These are phyloP conservation scores for Phytophthora agathidicida DNA, from an alignment of 352 stramenopile genomes.

Conservation along the genomic window DNA sequence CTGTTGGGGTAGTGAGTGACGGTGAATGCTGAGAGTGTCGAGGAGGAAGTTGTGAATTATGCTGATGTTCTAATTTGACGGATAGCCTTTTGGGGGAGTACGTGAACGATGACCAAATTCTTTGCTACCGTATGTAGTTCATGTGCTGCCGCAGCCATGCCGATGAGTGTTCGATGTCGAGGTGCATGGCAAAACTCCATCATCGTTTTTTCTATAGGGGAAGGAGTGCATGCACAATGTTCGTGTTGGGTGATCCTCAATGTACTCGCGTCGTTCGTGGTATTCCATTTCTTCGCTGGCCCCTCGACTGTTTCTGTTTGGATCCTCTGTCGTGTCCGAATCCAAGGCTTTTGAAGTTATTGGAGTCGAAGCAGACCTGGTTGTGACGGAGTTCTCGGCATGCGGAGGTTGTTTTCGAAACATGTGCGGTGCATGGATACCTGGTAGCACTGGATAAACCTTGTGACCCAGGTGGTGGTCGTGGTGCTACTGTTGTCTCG, in stretches of 20 bases:
- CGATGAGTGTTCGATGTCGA: not conserved
- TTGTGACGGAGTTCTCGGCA: too few relatives aligned
- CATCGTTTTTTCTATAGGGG: conserved; percentile 13
- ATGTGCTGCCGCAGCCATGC: not conserved
- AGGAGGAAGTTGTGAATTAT: too few relatives aligned
- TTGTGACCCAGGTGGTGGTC: conserved; percentile 2
- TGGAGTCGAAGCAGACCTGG: too few relatives aligned
- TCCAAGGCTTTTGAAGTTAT: not conserved
- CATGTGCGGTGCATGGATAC: conserved; percentile 14
- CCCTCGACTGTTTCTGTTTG: not conserved
- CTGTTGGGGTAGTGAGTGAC: too few relatives aligned
- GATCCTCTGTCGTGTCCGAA: conserved; percentile 12
- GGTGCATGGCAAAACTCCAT: not conserved
- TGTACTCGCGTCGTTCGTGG: not conserved
- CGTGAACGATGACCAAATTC: too few relatives aligned
- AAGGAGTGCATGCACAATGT: conserved; percentile 22
- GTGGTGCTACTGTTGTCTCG: not conserved
- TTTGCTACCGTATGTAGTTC: not conserved
- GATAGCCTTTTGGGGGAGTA: too few relatives aligned
- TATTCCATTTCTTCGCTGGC: not conserved
- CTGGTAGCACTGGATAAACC: conserved; percentile 19
- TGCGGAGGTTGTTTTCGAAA: not conserved
- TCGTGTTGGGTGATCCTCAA: not conserved
- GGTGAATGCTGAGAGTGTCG: too few relatives aligned
- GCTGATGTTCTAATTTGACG: too few relatives aligned